These are phyloP conservation scores for Calonectria montana DNA, from an alignment of 2,329 filamentous ascomycete genomes.

Conservation along the genomic window DNA sequence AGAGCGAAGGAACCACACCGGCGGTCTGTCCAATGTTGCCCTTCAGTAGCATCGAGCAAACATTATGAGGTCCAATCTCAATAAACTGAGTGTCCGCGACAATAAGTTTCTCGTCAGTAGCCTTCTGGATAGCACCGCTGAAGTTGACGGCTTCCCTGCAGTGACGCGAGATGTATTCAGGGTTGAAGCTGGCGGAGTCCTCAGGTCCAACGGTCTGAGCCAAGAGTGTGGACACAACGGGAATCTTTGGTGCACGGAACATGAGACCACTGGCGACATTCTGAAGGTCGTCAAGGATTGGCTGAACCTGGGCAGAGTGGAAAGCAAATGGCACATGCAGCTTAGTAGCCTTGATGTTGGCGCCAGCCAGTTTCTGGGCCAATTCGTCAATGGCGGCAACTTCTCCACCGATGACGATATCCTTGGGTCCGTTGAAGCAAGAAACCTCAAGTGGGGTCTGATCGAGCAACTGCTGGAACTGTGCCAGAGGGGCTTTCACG, in stretches of 20 bases:
- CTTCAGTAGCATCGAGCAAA: slow-evolving; percentile 3
- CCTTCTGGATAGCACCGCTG: neutral
- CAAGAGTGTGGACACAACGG: slow-evolving; percentile 11
- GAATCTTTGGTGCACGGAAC: slow-evolving; percentile 1
- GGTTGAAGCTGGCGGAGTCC: neutral
- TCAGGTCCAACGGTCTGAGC: neutral
- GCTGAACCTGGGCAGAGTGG: slow-evolving; percentile 50
- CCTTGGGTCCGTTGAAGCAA: slow-evolving; percentile 72
- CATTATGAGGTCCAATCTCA: slow-evolving; percentile 8
- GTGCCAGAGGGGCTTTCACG: slow-evolving; percentile 32
- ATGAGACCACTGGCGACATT: neutral
- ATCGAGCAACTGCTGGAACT: slow-evolving; percentile 4
- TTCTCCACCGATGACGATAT: slow-evolving; percentile 59
- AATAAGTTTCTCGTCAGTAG: neutral
- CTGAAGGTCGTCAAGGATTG: slow-evolving; percentile 60
- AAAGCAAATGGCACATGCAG: slow-evolving; percentile 50
- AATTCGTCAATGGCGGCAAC: slow-evolving; percentile 15
- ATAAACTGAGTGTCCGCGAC: neutral
- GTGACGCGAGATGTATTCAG: neutral
- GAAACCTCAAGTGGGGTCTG: slow-evolving; percentile 50
- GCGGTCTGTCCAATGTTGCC: neutral
- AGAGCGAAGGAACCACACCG: neutral
- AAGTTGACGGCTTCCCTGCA: slow-evolving; percentile 8
- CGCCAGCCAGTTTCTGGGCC: neutral
- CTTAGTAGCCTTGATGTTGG: slow-evolving; percentile 42